phyloP scores from a whole-genome alignment of 2,329 filamentous ascomycete genomes.

The Xylariaceae sp. region DNA sequence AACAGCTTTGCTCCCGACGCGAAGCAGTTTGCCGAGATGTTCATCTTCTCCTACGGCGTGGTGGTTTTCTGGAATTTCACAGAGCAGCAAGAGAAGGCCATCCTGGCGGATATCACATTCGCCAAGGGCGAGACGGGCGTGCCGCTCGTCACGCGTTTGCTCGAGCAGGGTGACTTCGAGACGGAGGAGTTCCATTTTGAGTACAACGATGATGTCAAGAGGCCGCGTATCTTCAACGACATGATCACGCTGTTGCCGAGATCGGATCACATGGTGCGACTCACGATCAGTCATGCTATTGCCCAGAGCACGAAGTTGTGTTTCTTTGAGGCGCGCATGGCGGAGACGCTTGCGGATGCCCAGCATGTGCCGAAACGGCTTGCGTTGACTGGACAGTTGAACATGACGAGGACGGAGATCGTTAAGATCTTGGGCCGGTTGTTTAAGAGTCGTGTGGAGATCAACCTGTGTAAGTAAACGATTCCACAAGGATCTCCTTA shows the following conservation, averaged over 20 bases:
- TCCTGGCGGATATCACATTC: slow-evolving; percentile 91
- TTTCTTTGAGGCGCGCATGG: slow-evolving; percentile 95
- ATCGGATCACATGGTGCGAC: slow-evolving; percentile 95
- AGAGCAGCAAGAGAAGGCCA: slow-evolving; percentile 91
- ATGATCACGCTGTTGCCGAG: slow-evolving; percentile 95
- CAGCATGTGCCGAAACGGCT: slow-evolving; percentile 87
- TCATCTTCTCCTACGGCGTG: slow-evolving; percentile 94
- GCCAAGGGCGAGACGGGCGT: slow-evolving; percentile 60
- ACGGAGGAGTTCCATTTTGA: slow-evolving; percentile 99
- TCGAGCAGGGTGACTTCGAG: slow-evolving; percentile 88
- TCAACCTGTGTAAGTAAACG: slow-evolving; percentile 78
- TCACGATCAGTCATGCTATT: slow-evolving; percentile 95
- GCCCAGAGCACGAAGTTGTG: slow-evolving; percentile 95
- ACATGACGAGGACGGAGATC: slow-evolving; percentile 88
- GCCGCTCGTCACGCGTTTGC: slow-evolving; percentile 69
- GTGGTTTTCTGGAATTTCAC: slow-evolving; percentile 99
- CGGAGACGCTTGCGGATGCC: slow-evolving; percentile 84
- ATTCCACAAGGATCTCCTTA: not conserved
- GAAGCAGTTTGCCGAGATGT: slow-evolving; percentile 87
- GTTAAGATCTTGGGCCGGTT: slow-evolving; percentile 84
- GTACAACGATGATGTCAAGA: slow-evolving; percentile 79
- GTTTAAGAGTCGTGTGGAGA: slow-evolving; percentile 92
- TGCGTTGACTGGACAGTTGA: slow-evolving; percentile 81
- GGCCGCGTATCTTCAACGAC: slow-evolving; percentile 93
- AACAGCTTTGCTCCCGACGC: slow-evolving; percentile 63